A percentile compares a stretch with the other conserved stretches of the same genome.
Evolutionary conservation across 805 yeast genomes (phyloP).

Genomic region (Saturnispora serradocipensis): DNA sequence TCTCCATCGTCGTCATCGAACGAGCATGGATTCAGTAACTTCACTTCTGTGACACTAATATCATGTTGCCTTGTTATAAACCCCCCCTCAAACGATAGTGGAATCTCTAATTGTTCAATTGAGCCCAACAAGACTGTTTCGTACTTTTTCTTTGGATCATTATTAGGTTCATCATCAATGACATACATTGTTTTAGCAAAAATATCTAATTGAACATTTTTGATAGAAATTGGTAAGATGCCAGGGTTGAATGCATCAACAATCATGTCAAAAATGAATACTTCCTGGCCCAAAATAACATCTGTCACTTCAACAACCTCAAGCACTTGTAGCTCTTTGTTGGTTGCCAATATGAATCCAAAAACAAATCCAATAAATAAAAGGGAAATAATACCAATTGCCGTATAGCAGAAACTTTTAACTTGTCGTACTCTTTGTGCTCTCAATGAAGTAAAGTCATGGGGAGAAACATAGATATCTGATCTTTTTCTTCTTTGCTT

Average conservation of each 20-base stretch:
- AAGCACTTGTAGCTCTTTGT: slow-evolving; percentile 69
- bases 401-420: slow-evolving; percentile 32
- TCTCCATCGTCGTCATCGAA: slow-evolving; percentile 18
- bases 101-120: slow-evolving; percentile 55
- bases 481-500: slow-evolving; percentile 15
- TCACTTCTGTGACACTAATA: slow-evolving; percentile 58
- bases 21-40: slow-evolving; percentile 63
- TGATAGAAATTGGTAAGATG: slow-evolving; percentile 54
- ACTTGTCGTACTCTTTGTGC: slow-evolving; percentile 24
- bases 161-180: neutral
- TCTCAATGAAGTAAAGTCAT: slow-evolving; percentile 28
- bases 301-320: slow-evolving; percentile 54
- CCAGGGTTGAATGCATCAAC: slow-evolving; percentile 87
- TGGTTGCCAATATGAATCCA: slow-evolving; percentile 80
- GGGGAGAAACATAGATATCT: slow-evolving; percentile 28
- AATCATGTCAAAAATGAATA: slow-evolving; percentile 67
- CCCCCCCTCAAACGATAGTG: slow-evolving; percentile 69
- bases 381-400: slow-evolving; percentile 39
- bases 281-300: slow-evolving; percentile 74
- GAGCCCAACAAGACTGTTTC: slow-evolving; percentile 69
- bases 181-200: slow-evolving; percentile 66
- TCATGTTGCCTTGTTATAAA: slow-evolving; percentile 55
- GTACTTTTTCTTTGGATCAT: slow-evolving; percentile 2
- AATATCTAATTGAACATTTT: slow-evolving; percentile 66
- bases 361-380: slow-evolving; percentile 64